Percentiles rank a stretch among this genome's conserved stretches.
These are phyloP conservation scores for Anisodus tanguticus DNA, from an alignment of 257 asterid genomes.

Conservation along the genomic window DNA sequence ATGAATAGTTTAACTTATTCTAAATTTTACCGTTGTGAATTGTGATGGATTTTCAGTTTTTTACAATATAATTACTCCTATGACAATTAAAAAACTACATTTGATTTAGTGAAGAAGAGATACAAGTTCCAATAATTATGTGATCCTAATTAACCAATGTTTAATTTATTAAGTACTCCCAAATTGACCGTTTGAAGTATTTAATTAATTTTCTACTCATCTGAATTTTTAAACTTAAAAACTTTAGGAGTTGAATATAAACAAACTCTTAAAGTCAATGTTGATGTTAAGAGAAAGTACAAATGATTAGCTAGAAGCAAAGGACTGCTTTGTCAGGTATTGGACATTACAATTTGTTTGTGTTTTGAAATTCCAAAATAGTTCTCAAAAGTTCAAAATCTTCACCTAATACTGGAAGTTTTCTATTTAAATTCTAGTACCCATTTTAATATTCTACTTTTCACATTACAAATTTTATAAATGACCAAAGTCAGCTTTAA, in stretches of 20 bases:
- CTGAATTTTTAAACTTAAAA: neutral
- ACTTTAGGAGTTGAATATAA: neutral
- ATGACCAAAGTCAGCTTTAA: conserved; percentile 19
- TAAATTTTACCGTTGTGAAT: neutral
- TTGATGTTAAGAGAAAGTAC: conserved; percentile 29
- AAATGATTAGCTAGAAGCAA: conserved; percentile 30
- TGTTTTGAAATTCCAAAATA: conserved; percentile 21
- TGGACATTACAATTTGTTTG: conserved; percentile 27
- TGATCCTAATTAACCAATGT: neutral
- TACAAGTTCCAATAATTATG: conserved; percentile 12
- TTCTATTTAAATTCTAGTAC: conserved; percentile 30
- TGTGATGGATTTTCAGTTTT: neutral
- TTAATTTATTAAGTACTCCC: neutral
- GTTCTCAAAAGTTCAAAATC: conserved; percentile 1
- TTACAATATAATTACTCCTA: neutral
- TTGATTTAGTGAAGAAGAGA: conserved; percentile 24
- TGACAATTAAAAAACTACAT: neutral
- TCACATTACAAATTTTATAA: neutral
- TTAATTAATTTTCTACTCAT: conserved; percentile 10
- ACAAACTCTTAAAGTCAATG: conserved; percentile 30
- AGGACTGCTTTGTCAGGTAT: conserved; percentile 38
- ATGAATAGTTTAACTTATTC: neutral
- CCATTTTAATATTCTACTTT: neutral
- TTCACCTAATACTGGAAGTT: conserved; percentile 41
- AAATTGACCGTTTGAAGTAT: conserved; percentile 31